These are phyloP conservation scores for Globisporangium alternatum DNA, from an alignment of 352 stramenopile species.

Conservation along the genomic window DNA sequence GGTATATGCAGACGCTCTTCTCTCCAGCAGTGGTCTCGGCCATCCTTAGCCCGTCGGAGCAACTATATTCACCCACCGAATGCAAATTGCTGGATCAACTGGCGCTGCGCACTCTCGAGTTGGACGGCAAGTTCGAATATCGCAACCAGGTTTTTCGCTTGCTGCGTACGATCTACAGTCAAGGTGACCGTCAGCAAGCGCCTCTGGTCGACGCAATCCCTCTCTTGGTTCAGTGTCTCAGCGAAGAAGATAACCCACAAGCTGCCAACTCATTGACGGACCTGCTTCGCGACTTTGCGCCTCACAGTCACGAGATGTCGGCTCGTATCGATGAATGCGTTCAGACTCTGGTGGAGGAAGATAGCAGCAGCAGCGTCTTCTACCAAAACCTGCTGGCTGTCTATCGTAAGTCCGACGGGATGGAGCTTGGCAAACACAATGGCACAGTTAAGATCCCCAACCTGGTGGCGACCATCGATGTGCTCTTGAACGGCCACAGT, in stretches of 20 bases:
- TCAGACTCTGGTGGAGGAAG: not conserved
- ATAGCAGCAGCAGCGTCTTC: not conserved
- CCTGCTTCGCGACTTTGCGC: not conserved
- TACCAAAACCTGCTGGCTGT: constrained; percentile 9
- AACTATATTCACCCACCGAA: not conserved
- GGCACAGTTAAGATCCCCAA: not conserved
- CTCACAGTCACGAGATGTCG: not conserved
- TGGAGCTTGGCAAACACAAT: not conserved
- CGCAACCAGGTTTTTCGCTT: not conserved
- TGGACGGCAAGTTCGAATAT: not conserved
- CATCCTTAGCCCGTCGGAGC: not conserved
- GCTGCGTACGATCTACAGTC: not conserved
- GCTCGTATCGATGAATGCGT: not conserved
- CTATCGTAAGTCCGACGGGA: not conserved
- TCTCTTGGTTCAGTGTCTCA: not conserved
- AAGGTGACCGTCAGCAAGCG: not conserved
- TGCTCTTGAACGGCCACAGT: not conserved
- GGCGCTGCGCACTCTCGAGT: not conserved
- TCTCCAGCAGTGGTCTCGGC: not conserved
- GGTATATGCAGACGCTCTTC: not conserved
- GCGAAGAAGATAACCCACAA: not conserved
- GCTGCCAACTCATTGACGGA: not conserved
- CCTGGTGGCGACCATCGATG: not conserved
- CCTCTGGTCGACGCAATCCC: not conserved
- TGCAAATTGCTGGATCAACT: not conserved